Evolutionary conservation across 345 rosid genomes (phyloP), one percentile per base, ranked within the genome.

Genomic region (Salix koriyanagi): DNA sequence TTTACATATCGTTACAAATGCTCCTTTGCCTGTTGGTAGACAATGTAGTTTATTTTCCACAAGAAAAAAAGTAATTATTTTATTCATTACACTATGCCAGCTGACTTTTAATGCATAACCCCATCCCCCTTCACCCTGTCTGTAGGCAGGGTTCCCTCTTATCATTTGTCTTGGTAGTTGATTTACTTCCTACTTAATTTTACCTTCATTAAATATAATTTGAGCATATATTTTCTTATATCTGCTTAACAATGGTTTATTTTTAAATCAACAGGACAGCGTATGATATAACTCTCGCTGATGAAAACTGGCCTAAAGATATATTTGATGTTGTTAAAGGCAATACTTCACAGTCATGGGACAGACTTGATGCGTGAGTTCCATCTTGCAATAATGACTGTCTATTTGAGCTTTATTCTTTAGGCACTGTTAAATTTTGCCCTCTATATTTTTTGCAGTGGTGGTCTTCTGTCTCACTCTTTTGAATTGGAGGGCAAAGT

Each of bases 331-430:
- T 90, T 56, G 81, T 93, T 80, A 85, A 81, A 54, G 98, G 98
- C 26, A 96, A 93, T 88, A 81, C 81, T 73, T 90, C 98, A 30
- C 85, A 70, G 64, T 86, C 99, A 46, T 96, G 99, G 99, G 99
- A 93, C 74, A 89, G 96, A 74, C 98, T 96, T 75, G 97, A 96
- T 86, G 93, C 89, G 99, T 92, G 83, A 90, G 98, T 88, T 30
- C 72, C 50, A 39, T 23, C 36, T 71, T 26, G 23, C 71, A 72
- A 23, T 41, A n/a, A 21, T 76, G 52, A 23, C 14, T 12, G 15
- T 64, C 39, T 5, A 42, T 73, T 25, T 69, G 14, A 41, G 48
- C 6, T 19, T 44, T 41, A 62, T 26, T 61, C 6, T 3, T 23
- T 65, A 37, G 32, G 26, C 39, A 66, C 32, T 65, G 28, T 67